Base-by-base conservation (phyloP, 1,284 basidiomycete species). In the Ustilago lituana region DNA sequence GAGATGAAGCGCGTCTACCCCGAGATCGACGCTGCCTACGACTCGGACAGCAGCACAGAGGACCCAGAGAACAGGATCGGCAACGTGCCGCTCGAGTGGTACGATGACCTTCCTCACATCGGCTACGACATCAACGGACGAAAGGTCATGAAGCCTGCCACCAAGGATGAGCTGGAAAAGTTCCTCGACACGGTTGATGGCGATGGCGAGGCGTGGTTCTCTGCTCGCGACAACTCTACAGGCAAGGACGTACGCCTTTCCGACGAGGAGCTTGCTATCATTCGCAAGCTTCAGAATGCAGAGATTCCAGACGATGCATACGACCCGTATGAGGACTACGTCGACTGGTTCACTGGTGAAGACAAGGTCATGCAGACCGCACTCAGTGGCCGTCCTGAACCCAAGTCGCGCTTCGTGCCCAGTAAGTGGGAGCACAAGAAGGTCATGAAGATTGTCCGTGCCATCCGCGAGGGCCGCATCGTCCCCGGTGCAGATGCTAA, bases 381-480 rank as follows among this genome's bases (percentile, higher is more conserved):
- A 24, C 84, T 99, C 17, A 92, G 90, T 26, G 89, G 88, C 35
- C 91, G 91, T 15, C 93, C 94, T 1, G 94, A 98, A 83, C 96
- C 96, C 19, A 99, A 99, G 84, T 88, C 93, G 49, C 88, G 96
- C 51, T 99, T 95, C 88, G 88, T 98, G 6, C 93, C 95, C 12
- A 95, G 92, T 85, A 98, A 96, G 86, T 98, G 96, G 96, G 96
- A 98, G 85, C 97, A 98, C 85, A 90, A 97, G 87, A 98, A 98
- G 88, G 88, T 98, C 73, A 97, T 98, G 94, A 99, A 98, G 88
- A 98, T 98, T 74, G 95, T 98, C 63, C 93, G 94, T 50, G 95
- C 95, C 14, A 98, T 98, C 78, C 90, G 96, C 20, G 89, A 94
- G 84, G 96, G 96, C 35, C 89, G 93, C 31, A 98, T 99, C 73